Conservation (phyloP, 768 basidiomycete species). For the Mycena capillaripes region DNA sequence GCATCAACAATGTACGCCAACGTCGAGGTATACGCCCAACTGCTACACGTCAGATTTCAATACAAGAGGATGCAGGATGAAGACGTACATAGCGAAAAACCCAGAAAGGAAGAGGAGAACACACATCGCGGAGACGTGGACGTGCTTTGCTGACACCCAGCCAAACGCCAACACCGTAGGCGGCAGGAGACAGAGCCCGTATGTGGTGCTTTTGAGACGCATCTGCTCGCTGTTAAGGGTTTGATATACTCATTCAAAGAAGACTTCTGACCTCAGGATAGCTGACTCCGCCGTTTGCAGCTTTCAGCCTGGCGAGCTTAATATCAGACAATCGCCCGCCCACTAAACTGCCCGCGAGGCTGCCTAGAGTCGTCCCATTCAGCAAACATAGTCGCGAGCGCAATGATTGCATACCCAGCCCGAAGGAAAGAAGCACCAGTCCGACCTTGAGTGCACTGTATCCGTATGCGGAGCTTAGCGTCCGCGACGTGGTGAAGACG, state of each 20-base stretch:
- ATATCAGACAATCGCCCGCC: slow-evolving; percentile 63
- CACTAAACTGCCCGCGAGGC: slow-evolving; percentile 56
- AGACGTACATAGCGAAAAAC: slow-evolving; percentile 78
- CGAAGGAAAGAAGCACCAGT: slow-evolving; percentile 81
- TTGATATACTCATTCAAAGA: not conserved
- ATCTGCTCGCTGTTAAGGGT: slow-evolving; percentile 61
- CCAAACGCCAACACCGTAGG: slow-evolving; percentile 76
- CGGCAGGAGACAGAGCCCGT: slow-evolving; percentile 72
- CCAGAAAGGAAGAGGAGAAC: slow-evolving; percentile 81
- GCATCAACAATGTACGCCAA: slow-evolving; percentile 91
- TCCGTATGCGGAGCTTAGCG: slow-evolving; percentile 71
- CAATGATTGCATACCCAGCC: slow-evolving; percentile 60
- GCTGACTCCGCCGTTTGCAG: slow-evolving; percentile 55
- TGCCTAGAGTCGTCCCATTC: slow-evolving; percentile 44
- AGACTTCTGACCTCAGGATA: slow-evolving; percentile 73
- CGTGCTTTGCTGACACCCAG: slow-evolving; percentile 77
- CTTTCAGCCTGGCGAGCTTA: slow-evolving; percentile 52
- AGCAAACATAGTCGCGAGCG: not conserved
- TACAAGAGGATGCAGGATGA: not conserved
- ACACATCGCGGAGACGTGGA: slow-evolving; percentile 77
- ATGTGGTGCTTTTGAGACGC: slow-evolving; percentile 75
- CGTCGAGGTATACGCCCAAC: slow-evolving; percentile 72
- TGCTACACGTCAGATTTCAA: slow-evolving; percentile 20
- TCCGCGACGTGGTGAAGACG: slow-evolving; percentile 81
- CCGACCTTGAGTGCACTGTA: slow-evolving; percentile 82